Evolutionary conservation across 139 green algal species (phyloP).

Genomic region (Haematococcus sp.): DNA sequence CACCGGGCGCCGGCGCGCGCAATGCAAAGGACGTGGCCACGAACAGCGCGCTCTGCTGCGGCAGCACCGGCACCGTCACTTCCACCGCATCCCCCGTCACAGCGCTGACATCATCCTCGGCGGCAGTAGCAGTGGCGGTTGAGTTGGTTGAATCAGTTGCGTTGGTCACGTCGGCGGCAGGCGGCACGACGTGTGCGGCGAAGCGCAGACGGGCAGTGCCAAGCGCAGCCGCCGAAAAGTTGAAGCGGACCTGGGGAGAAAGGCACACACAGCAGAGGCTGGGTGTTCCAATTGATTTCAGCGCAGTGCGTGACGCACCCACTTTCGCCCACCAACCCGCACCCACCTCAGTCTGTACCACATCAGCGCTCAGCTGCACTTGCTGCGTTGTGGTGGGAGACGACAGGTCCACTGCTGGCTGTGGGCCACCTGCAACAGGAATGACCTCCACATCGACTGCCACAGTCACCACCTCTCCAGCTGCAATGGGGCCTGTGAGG

Average conservation of each 20-base stretch:
- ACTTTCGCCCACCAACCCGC: too few relatives aligned
- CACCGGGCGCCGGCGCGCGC: background rate
- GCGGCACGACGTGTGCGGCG: background rate
- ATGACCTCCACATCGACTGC: too few relatives aligned
- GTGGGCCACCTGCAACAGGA: too few relatives aligned
- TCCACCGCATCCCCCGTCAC: slow-evolving; percentile 17
- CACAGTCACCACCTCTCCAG: too few relatives aligned
- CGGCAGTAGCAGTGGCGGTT: background rate
- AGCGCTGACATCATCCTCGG: background rate
- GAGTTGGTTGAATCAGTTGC: background rate
- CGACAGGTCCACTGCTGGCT: too few relatives aligned
- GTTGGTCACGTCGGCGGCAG: background rate
- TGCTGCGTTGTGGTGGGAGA: too few relatives aligned
- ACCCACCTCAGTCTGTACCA: too few relatives aligned
- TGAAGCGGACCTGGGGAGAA: slow-evolving; percentile 38
- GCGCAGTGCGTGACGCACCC: too few relatives aligned
- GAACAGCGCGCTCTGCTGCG: slow-evolving; percentile 34
- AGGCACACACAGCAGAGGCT: too few relatives aligned
- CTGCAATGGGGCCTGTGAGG: too few relatives aligned
- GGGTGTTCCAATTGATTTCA: too few relatives aligned
- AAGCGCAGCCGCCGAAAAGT: slow-evolving; percentile 25
- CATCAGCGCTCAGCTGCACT: background rate
- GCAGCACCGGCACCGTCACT: slow-evolving; percentile 24
- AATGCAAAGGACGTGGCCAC: slow-evolving; percentile 54
- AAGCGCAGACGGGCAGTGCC: slow-evolving; percentile 27